Base-by-base conservation (phyloP, 106 monocot genomes). In the Dactylorhiza incarnata region DNA sequence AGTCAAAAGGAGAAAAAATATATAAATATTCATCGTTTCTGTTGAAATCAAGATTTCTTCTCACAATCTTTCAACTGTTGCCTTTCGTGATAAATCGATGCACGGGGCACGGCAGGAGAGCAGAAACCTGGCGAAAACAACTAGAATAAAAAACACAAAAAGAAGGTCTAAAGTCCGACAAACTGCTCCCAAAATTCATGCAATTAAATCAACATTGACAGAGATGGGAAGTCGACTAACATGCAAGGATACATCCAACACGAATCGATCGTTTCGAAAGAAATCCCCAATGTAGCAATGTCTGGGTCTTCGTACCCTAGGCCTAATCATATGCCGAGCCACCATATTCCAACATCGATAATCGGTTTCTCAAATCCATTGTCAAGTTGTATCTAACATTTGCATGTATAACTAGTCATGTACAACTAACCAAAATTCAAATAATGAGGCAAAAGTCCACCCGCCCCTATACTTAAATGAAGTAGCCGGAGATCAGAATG, bases 201-300 rank as follows among this genome's bases (percentile, higher is more conserved):
- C 22, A 59, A 22, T 37, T 37, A 37, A 37, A 37, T 37, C 37
- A 20, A 59, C 6, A 12, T 19, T 59, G 6, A 59, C 20, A 20
- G 7, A 59, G 12, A 59, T 59, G 58, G 58, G 58, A 3, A 29
- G 10, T 26, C 29, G 24, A 65, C 29, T 29, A 24, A 23, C 20
- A 29, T 29, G 29, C 29, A 29, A 1, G 65, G 65, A 65, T 29
- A 26, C 65, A 13, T 29, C 13, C 13, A 65, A 1, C 29, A 26
- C 65, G 2, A 4, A 37, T 26, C 65, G 29, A 29, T 29, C 26
- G 29, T 65, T 65, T 65, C 65, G 24, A 26, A 29, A 3, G 65
- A 65, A 65, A 65, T 65, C 29, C 65, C 14, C 65, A 65, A 29
- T 26, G n/a, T 59, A 65, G 65, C 9, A 65, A 65, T 65, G 61